A percentile compares a stretch with the other conserved stretches of the same genome.
Conservation (phyloP, 345 rosid genomes). For the Camelina laxa region DNA sequence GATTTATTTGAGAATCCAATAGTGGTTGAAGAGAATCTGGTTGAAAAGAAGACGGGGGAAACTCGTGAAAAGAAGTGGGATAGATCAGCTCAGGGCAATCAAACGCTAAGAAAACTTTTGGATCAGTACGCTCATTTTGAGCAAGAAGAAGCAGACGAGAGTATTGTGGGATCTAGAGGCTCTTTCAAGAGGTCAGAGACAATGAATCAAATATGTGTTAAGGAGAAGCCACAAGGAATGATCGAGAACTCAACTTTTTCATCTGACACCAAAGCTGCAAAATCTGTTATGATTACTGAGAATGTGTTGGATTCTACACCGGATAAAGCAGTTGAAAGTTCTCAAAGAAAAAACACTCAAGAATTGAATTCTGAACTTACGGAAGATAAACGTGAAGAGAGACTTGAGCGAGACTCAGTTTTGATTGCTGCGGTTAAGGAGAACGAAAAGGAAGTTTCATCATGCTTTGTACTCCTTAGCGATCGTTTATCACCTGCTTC, state of each 20-base stretch:
- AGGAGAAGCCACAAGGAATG: constrained; percentile 1
- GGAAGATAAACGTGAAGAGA: constrained; percentile 14
- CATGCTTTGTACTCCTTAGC: background rate
- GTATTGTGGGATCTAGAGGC: background rate
- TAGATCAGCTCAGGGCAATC: constrained; percentile 12
- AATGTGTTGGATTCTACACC: constrained; percentile 15
- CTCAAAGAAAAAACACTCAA: constrained; percentile 1
- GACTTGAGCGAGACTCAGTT: background rate
- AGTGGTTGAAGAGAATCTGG: constrained; percentile 25
- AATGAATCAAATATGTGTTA: background rate
- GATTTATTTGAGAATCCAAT: constrained; percentile 13
- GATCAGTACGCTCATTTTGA: background rate
- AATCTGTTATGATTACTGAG: constrained; percentile 11
- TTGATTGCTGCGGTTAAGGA: background rate
- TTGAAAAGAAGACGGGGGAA: constrained; percentile 13
- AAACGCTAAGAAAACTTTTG: background rate
- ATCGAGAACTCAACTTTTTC: constrained; percentile 15
- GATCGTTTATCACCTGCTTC: constrained; percentile 4
- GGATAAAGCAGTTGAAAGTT: background rate
- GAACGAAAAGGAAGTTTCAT: constrained; percentile 5
- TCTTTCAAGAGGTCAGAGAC: constrained; percentile 25
- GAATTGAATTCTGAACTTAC: background rate
- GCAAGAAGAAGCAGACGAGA: background rate
- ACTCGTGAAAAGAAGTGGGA: constrained; percentile 27
- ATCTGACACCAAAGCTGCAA: constrained; percentile 3